A percentile compares a stretch with the other conserved stretches of the same genome.
Evolutionary conservation across 2,329 filamentous ascomycete genomes (phyloP).

Genomic region (Annulohypoxylon truncatum): DNA sequence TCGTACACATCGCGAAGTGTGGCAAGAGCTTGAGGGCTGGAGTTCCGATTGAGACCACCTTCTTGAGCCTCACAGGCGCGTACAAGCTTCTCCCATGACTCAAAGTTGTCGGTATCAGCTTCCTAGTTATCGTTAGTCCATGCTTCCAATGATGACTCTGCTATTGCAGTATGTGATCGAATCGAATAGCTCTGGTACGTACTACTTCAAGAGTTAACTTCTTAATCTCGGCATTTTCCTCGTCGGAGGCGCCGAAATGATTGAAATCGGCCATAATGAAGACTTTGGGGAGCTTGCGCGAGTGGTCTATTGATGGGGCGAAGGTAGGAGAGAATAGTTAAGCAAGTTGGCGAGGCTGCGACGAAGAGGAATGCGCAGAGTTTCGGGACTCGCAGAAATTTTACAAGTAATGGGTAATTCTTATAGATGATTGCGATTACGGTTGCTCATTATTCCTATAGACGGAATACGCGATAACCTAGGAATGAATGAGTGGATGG

Average conservation of each 20-base stretch:
- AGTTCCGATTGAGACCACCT: slow-evolving; percentile 95
- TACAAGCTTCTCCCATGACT: slow-evolving; percentile 93
- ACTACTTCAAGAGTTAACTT: slow-evolving; percentile 84
- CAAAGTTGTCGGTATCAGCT: slow-evolving; percentile 87
- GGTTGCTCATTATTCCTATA: slow-evolving; percentile 9
- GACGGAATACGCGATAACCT: slow-evolving; percentile 1
- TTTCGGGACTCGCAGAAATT: neutral
- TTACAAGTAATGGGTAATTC: neutral
- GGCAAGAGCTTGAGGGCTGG: slow-evolving; percentile 90
- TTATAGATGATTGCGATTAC: slow-evolving; percentile 1
- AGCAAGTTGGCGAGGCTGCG: slow-evolving; percentile 10
- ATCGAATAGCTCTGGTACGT: slow-evolving; percentile 53
- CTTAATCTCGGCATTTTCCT: slow-evolving; percentile 84
- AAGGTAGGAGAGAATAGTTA: slow-evolving; percentile 1
- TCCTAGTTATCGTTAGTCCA: slow-evolving; percentile 56
- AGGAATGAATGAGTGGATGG: neutral
- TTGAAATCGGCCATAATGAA: slow-evolving; percentile 74
- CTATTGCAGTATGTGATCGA: neutral
- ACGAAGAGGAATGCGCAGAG: slow-evolving; percentile 7
- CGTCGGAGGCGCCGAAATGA: slow-evolving; percentile 78
- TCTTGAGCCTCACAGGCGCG: slow-evolving; percentile 85
- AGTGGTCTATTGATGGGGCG: slow-evolving; percentile 3
- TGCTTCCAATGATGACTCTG: slow-evolving; percentile 18
- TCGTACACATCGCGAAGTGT: slow-evolving; percentile 90
- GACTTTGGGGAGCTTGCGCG: slow-evolving; percentile 27